phyloP scores from a whole-genome alignment of 306 rosid genomes.

The Quercus alba region DNA sequence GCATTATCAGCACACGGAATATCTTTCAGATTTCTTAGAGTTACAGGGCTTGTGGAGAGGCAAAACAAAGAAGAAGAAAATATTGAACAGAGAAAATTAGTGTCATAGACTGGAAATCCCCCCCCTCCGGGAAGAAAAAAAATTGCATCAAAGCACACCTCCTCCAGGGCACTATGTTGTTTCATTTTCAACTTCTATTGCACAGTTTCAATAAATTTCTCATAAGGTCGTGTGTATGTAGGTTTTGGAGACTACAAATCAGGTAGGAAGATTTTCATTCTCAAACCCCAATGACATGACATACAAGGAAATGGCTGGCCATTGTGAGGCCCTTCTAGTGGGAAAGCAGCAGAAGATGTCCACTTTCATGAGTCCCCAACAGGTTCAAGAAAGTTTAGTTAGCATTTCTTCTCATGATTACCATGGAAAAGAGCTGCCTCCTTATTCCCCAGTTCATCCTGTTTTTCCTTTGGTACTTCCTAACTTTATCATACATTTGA shows the following conservation, averaged over 20 bases:
- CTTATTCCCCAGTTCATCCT: constrained; percentile 22
- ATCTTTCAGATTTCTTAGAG: no score
- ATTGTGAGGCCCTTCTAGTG: constrained; percentile 66
- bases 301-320: constrained; percentile 79
- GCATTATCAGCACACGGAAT: no score
- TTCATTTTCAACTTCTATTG: background rate
- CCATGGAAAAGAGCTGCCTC: constrained; percentile 29
- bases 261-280: constrained; percentile 66
- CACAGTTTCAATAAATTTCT: background rate
- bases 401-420: constrained; percentile 24
- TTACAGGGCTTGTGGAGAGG: no score
- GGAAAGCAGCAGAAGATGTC: constrained; percentile 77
- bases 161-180: background rate
- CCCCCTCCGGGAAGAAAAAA: no score
- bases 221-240: constrained; percentile 21
- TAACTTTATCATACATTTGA: background rate
- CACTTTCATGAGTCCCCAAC: constrained; percentile 40
- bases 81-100: no score
- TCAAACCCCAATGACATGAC: constrained; percentile 65
- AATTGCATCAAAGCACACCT: no score
- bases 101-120: no score
- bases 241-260: constrained; percentile 60
- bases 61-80: no score
- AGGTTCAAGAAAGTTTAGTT: constrained; percentile 36
- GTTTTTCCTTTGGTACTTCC: constrained; percentile 44